Conservation (phyloP, 2,329 filamentous ascomycete species). For the Achaetomium macrosporum region DNA sequence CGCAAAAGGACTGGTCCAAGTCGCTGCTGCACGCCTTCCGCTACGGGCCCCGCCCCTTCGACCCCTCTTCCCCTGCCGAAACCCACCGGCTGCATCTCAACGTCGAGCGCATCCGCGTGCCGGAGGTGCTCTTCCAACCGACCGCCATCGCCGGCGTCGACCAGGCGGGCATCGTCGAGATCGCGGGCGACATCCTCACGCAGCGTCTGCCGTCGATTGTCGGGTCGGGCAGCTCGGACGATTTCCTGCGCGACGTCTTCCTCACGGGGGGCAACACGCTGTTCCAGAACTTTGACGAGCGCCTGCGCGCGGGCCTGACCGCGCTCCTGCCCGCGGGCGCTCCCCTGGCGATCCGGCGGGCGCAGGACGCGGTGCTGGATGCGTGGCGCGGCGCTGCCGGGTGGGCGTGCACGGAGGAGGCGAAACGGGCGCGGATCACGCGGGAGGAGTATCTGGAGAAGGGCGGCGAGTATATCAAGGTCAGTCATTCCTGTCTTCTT, state of each 20-base stretch:
- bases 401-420: conserved; percentile 63
- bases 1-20: conserved; percentile 93
- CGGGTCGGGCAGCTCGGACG: conserved; percentile 47
- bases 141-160: conserved; percentile 79
- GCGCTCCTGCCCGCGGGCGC: conserved; percentile 65
- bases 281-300: conserved; percentile 80
- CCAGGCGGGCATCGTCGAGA: conserved; percentile 89
- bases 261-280: conserved; percentile 89
- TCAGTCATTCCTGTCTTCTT: conserved; percentile 30
- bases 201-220: conserved; percentile 62
- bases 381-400: conserved; percentile 88
- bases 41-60: conserved; percentile 80
- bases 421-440: conserved; percentile 62
- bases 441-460: conserved; percentile 86
- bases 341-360: conserved; percentile 64
- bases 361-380: conserved; percentile 72
- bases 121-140: conserved; percentile 89
- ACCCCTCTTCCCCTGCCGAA: conserved; percentile 71
- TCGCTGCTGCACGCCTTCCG: conserved; percentile 84
- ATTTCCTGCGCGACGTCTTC: conserved; percentile 81
- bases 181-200: conserved; percentile 81
- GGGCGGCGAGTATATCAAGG: conserved; percentile 90
- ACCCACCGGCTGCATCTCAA: conserved; percentile 90
- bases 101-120: conserved; percentile 89
- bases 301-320: conserved; percentile 66